A percentile compares a stretch with the other conserved stretches of the same genome.
These are phyloP conservation scores for Boletus subluridellus DNA, from an alignment of 1,284 basidiomycete genomes.

Conservation along the genomic window DNA sequence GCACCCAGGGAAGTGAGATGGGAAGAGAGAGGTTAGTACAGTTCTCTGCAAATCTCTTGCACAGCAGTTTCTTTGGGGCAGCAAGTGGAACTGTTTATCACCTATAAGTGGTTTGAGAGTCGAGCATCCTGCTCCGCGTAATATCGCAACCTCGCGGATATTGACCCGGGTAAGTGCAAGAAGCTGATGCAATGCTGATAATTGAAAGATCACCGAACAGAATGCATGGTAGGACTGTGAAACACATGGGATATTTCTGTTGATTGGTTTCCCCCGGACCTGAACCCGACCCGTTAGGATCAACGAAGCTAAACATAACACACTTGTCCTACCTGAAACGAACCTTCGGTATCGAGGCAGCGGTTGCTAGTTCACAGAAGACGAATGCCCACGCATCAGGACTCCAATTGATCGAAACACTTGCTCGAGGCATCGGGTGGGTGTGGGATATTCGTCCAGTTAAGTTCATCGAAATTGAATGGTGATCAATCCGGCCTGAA, in stretches of 20 bases:
- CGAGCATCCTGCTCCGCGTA: not conserved
- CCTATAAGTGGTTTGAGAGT: not conserved
- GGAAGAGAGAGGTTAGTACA: not conserved
- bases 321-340: not conserved
- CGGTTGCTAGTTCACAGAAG: too few relatives aligned
- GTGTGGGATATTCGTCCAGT: conserved; percentile 1
- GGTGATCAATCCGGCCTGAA: not conserved
- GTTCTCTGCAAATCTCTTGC: not conserved
- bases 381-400: not conserved
- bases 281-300: not conserved
- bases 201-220: not conserved
- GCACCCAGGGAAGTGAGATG: not conserved
- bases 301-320: not conserved
- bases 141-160: not conserved
- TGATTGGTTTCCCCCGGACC: not conserved
- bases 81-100: not conserved
- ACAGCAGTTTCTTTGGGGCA: not conserved
- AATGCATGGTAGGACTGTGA: not conserved
- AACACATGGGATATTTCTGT: not conserved
- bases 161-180: not conserved
- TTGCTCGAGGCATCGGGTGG: not conserved
- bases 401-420: not conserved
- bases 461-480: not conserved
- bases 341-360: not conserved
- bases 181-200: not conserved